Evolutionary conservation across 1,284 basidiomycete genomes (phyloP), one percentile per base, ranked within the genome.

Genomic region (Cerioporus squamosus): DNA sequence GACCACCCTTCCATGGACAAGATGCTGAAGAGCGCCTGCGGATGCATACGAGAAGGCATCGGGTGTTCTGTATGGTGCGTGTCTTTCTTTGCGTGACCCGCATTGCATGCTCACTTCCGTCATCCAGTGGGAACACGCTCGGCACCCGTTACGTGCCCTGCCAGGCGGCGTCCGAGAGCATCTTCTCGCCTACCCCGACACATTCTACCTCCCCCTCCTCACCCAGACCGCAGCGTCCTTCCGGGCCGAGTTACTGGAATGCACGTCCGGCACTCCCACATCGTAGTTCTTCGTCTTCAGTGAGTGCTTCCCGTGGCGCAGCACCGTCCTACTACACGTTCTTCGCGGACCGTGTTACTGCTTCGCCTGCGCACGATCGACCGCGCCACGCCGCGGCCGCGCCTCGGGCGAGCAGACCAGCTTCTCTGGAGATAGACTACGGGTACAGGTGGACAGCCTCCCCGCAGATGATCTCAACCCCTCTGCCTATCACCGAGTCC

Each of bases 121-220:
- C 12, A 38, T 31, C 2, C 63, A 86, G 86, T 65, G 87, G 87
- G 1, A 89, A 87, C 55, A 75, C 83, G 2, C 72, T 89, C 5
- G 87, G 87, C 24, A 86, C 81, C 6, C 77, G 85, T 26, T 87
- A 83, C 64, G 78, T 77, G 39, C 84, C 84, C 0, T 88, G 86
- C 64, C 77, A 81, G 66, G 79, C 81, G 10, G 84, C 85, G 0
- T 79, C 79, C 8, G 81, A 82, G 44, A 77, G 79, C 46, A 70
- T 84, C 40, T 80, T 81, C 68, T 70, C 73, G 23, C 54, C 65
- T 24, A 54, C 57, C 52, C 53, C 63, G 39, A 59, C 57, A 23
- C 47, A 63, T 2, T 47, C 63, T 39, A 55, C 60, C 17, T 65
- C 62, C 40, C 44, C 65, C 22, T 60, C 62, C 17, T 68, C 74